A percentile compares a stretch with the other conserved stretches of the same genome.
Conservation (phyloP, 495 filamentous ascomycete species). For the Penicillium cinerascens region DNA sequence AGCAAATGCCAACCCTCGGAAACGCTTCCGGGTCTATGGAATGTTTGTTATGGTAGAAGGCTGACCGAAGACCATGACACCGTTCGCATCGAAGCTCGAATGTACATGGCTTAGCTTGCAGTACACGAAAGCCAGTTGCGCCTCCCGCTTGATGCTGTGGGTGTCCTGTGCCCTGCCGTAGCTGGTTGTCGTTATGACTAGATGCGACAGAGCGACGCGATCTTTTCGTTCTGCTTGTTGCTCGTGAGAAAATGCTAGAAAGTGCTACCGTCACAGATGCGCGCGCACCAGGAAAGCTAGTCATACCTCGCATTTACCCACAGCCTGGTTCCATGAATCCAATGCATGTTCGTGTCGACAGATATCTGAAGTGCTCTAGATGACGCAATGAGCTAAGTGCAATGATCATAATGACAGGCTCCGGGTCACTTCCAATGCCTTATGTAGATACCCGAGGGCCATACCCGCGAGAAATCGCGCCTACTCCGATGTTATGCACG, state of each 20-base stretch:
- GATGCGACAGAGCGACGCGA: no score
- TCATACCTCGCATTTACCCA: conserved; percentile 2
- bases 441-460: no score
- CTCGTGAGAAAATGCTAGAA: no score
- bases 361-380: no score
- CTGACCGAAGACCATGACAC: neutral
- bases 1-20: conserved; percentile 1
- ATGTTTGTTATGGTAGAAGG: neutral
- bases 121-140: neutral
- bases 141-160: neutral
- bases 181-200: no score
- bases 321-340: neutral
- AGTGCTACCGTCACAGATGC: neutral
- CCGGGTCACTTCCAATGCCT: no score
- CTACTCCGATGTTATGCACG: no score
- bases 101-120: no score
- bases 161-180: neutral
- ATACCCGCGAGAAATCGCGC: no score
- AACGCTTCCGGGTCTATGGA: neutral
- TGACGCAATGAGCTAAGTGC: no score
- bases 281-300: neutral
- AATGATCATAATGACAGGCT: no score
- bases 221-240: no score
- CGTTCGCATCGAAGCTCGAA: conserved; percentile 3
- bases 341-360: neutral